A percentile compares a stretch with the other conserved stretches of the same genome.
Evolutionary conservation across 2,329 filamentous ascomycete genomes (phyloP).

Genomic region (Apiospora aurea): DNA sequence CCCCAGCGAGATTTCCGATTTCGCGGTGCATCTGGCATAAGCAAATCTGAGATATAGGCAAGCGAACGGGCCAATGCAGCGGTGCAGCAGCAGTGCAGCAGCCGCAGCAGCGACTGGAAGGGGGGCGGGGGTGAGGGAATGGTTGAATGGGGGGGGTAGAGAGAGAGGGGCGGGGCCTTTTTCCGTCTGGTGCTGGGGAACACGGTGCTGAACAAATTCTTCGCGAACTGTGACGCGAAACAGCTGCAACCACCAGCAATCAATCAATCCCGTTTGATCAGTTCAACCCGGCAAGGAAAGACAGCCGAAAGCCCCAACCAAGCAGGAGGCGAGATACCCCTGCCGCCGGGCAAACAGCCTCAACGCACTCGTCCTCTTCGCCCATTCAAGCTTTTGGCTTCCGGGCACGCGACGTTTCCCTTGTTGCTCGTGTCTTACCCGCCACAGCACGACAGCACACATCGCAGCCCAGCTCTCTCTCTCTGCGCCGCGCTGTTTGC

Average conservation of each 20-base stretch:
- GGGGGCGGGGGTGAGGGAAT: too few relatives aligned
- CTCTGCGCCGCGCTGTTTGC: background rate
- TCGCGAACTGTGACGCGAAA: slow-evolving; percentile 12
- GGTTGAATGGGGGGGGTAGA: too few relatives aligned
- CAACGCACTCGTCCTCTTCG: background rate
- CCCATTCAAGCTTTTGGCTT: background rate
- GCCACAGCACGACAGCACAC: background rate
- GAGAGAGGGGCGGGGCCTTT: background rate
- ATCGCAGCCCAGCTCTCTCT: background rate
- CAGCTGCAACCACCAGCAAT: background rate
- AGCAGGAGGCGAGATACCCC: background rate
- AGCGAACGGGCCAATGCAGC: background rate
- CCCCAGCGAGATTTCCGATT: background rate
- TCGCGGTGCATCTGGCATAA: slow-evolving; percentile 13
- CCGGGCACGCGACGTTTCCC: slow-evolving; percentile 4
- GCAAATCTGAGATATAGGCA: background rate
- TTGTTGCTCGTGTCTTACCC: background rate
- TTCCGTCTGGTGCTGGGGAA: background rate
- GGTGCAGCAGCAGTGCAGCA: background rate
- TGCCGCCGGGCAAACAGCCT: background rate
- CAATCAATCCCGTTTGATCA: background rate
- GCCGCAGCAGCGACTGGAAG: background rate
- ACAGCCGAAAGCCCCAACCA: background rate
- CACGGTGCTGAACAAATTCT: slow-evolving; percentile 21
- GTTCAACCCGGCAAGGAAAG: background rate